Evolutionary conservation across 129 eudicot genomes (phyloP).

Genomic region (Heracleum sosnowskyi): DNA sequence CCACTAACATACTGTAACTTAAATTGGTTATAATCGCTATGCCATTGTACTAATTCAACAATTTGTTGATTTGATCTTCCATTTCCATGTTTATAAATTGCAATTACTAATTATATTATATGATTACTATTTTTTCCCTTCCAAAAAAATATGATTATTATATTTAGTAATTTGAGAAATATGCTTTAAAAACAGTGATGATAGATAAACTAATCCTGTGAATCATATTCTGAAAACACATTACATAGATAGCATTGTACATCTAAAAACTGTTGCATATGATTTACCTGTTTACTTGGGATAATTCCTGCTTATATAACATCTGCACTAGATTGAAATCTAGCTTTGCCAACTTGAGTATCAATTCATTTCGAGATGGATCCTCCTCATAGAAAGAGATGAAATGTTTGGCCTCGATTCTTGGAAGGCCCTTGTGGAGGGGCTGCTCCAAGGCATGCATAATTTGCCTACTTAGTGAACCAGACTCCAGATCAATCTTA

Average conservation of each 20-base stretch:
- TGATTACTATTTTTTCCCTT: too few relatives aligned
- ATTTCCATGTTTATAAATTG: too few relatives aligned
- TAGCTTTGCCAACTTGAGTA: constrained; percentile 18
- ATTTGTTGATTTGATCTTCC: too few relatives aligned
- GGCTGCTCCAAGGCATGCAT: constrained; percentile 18
- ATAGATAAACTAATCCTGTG: too few relatives aligned
- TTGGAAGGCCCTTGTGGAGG: constrained; percentile 17
- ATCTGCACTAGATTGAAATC: constrained; percentile 21
- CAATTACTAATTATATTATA: too few relatives aligned
- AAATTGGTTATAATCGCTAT: too few relatives aligned
- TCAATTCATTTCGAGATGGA: neutral
- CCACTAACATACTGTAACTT: too few relatives aligned
- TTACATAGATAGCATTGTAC: neutral
- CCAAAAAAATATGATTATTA: too few relatives aligned
- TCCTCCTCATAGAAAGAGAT: constrained; percentile 20
- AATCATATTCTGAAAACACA: neutral
- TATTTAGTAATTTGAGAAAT: too few relatives aligned
- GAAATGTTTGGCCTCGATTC: constrained; percentile 19
- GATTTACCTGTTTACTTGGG: constrained; percentile 12
- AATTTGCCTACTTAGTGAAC: neutral
- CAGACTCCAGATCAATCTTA: neutral
- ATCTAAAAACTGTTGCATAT: neutral
- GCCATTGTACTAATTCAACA: too few relatives aligned
- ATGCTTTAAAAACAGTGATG: too few relatives aligned
- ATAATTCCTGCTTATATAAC: constrained; percentile 22